A percentile compares a stretch with the other conserved stretches of the same genome.
Evolutionary conservation across 176 grass and related monocot genomes (phyloP).

Genomic region (Bolboschoenus planiculmis): DNA sequence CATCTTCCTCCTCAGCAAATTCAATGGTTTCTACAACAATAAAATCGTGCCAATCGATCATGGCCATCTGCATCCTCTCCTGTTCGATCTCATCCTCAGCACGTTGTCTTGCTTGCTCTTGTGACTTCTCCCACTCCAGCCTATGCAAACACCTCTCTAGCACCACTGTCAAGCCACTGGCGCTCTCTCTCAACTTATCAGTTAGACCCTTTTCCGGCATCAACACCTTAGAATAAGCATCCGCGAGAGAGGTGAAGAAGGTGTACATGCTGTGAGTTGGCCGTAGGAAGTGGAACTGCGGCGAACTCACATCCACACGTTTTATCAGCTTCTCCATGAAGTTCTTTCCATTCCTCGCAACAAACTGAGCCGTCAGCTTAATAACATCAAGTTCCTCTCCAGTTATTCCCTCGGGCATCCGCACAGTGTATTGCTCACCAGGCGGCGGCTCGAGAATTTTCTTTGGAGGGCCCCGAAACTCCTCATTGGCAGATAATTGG

Average conservation of each 20-base stretch:
- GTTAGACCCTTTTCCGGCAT: conserved; percentile 47
- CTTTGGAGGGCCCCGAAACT: conserved; percentile 45
- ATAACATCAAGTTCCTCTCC: conserved; percentile 90
- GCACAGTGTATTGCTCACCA: conserved; percentile 70
- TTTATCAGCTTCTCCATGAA: conserved; percentile 54
- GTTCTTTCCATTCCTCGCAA: conserved; percentile 75
- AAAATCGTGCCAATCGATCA: conserved; percentile 99
- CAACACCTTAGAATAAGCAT: conserved; percentile 76
- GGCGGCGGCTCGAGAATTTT: conserved; percentile 77
- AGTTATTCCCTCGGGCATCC: conserved; percentile 73
- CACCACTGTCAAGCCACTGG: conserved; percentile 47
- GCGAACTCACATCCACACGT: conserved; percentile 44
- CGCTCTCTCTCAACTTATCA: conserved; percentile 38
- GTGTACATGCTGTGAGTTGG: conserved; percentile 95
- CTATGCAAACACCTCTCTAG: conserved; percentile 80
- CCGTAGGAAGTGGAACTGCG: conserved; percentile 87
- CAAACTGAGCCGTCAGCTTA: conserved; percentile 92
- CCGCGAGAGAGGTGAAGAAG: conserved; percentile 71
- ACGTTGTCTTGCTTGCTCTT: conserved; percentile 80
- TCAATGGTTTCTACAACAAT: conserved; percentile 89
- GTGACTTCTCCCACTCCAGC: conserved; percentile 84
- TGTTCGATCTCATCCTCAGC: conserved; percentile 94
- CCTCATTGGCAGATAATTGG: conserved; percentile 47
- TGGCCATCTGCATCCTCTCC: conserved; percentile 76
- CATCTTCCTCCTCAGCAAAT: conserved; percentile 74